phyloP scores from a whole-genome alignment of 257 asterid genomes.

The Thymus mandschuricus region DNA sequence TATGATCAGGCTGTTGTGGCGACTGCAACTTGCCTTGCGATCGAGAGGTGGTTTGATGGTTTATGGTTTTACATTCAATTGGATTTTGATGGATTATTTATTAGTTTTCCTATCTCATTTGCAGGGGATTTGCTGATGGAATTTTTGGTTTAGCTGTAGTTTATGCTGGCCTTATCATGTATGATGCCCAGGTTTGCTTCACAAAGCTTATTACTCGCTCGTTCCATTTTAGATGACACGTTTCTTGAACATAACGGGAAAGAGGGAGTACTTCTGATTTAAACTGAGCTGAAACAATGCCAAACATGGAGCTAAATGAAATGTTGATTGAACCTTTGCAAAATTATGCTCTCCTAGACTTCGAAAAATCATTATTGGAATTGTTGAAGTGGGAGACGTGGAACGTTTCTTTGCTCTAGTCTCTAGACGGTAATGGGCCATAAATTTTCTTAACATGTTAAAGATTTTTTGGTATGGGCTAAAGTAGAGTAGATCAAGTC shows the following conservation, averaged over 20 bases:
- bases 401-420: neutral
- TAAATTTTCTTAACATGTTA: neutral
- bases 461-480: slow-evolving; percentile 4
- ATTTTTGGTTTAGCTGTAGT: slow-evolving; percentile 84
- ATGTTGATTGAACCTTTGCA: neutral
- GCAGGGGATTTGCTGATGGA: slow-evolving; percentile 89
- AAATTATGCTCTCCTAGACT: neutral
- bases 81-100: slow-evolving; percentile 8
- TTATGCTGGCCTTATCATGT: slow-evolving; percentile 83
- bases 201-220: neutral
- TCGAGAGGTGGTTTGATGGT: slow-evolving; percentile 60
- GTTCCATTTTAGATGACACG: no score
- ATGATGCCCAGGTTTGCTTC: slow-evolving; percentile 87
- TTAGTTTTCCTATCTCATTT: slow-evolving; percentile 22
- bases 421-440: neutral
- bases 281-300: neutral
- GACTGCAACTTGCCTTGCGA: slow-evolving; percentile 77
- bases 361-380: neutral
- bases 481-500: neutral
- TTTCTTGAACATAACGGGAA: no score
- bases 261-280: neutral
- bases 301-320: neutral
- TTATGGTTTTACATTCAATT: neutral
- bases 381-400: slow-evolving; percentile 6
- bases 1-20: slow-evolving; percentile 70